A percentile compares a stretch with the other conserved stretches of the same genome.
These are phyloP conservation scores for Pyrenophora tritici-repentis DNA, from an alignment of 2,329 filamentous ascomycete genomes.

Conservation along the genomic window DNA sequence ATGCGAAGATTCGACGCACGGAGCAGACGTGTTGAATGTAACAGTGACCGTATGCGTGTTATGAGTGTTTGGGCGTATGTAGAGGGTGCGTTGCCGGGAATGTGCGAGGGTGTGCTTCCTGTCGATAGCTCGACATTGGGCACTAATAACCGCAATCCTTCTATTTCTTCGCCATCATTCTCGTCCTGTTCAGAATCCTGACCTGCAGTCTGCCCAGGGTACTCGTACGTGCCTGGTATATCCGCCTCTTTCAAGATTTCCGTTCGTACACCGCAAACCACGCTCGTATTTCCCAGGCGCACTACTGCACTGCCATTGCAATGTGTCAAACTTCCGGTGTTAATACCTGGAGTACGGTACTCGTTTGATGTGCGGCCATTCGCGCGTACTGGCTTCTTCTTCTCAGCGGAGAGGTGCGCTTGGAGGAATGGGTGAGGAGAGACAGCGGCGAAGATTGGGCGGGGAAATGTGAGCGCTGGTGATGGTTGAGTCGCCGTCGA, in stretches of 20 bases:
- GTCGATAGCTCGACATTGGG: constrained; percentile 94
- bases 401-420: constrained; percentile 75
- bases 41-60: constrained; percentile 75
- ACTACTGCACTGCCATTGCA: constrained; percentile 89
- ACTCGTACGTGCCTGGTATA: constrained; percentile 66
- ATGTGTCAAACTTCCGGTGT: constrained; percentile 83
- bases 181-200: constrained; percentile 25
- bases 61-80: constrained; percentile 83
- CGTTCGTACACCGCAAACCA: constrained; percentile 89
- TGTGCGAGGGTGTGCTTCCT: constrained; percentile 81
- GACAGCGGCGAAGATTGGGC: constrained; percentile 83
- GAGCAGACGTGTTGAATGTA: constrained; percentile 73
- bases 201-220: constrained; percentile 15
- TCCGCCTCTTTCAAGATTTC: constrained; percentile 79
- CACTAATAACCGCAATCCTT: constrained; percentile 72
- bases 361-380: constrained; percentile 77
- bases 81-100: constrained; percentile 82
- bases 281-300: constrained; percentile 84
- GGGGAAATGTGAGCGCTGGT: constrained; percentile 56
- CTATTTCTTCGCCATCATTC: constrained; percentile 46
- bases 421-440: constrained; percentile 88
- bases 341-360: constrained; percentile 73
- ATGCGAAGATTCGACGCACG: constrained; percentile 73
- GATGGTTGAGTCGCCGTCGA: constrained; percentile 26
- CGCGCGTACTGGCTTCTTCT: constrained; percentile 67